Evolutionary conservation across 2,329 filamentous ascomycete species (phyloP), one percentile per base, ranked within the genome.

Genomic region (Spiromastix sp.): DNA sequence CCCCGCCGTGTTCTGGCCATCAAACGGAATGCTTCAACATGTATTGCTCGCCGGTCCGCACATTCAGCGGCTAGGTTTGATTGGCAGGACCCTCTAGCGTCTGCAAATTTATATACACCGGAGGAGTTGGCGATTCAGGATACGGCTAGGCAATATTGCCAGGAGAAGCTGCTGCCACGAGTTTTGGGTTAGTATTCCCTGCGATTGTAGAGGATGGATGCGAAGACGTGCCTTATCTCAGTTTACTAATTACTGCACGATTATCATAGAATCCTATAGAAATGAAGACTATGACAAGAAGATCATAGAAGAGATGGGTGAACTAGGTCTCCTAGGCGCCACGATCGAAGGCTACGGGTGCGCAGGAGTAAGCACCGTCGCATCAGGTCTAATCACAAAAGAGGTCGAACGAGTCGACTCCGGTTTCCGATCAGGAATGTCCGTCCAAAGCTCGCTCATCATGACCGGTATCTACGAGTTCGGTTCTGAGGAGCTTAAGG

Each of bases 401-500:
- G 86, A 87, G 44, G 85, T 94, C 12, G 86, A 94, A 62, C 75
- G 85, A 38, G 84, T 94, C 18, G 86, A 94, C 56, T 91, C 84
- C 41, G 87, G 86, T 32, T 94, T 93, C 61, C 76, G 87, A 39
- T 93, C 85, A 32, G 86, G 83, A 45, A 93, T 93, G 81, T 93
- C 85, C 5, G 87, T 94, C 13, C 86, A 94, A 59, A 89, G 83
- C 41, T 91, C 86, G 1, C 68, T 94, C n/a, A 83, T 81, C 15
- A 94, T 94, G 87, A 86, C 85, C 15, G 85, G 83, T 17, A 94
- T 94, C 50, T 70, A 87, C 56, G 83, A 93, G 49, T 89, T 87
- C 48, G 86, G 86, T 4, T 78, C 81, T n/a, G 63, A 79, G 50
- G 86, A 94, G 61, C 79, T 85, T 52, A 94, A 93, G 63, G 79